A percentile compares a stretch with the other conserved stretches of the same genome.
phyloP scores from a whole-genome alignment of 352 stramenopile genomes.

The Saprolegnia diclina region DNA sequence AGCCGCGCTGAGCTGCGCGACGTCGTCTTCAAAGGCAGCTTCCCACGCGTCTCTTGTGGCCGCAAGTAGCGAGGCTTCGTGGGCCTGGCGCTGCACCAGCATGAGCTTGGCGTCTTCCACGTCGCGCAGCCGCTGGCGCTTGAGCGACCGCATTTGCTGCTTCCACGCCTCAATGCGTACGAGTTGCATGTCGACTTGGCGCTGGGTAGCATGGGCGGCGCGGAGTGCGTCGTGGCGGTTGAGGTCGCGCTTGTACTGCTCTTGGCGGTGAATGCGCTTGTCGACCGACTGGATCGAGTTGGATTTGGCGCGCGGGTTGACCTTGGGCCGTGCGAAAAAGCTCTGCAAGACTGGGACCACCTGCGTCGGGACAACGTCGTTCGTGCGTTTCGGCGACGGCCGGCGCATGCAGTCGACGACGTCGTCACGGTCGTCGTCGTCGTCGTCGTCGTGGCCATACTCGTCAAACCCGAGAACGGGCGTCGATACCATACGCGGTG shows the following conservation, averaged over 20 bases:
- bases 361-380: not conserved
- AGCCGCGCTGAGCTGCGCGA: not conserved
- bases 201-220: not conserved
- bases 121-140: conserved; percentile 22
- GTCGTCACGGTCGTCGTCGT: not conserved
- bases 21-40: conserved; percentile 18
- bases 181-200: not conserved
- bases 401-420: not conserved
- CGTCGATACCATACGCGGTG: not conserved
- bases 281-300: conserved; percentile 10
- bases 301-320: not conserved
- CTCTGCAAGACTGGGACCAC: conserved; percentile 24
- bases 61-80: not conserved
- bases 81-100: not conserved
- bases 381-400: not conserved
- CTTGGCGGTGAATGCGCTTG: conserved; percentile 22
- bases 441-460: not conserved
- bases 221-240: conserved; percentile 23
- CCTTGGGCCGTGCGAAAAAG: conserved; percentile 22
- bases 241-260: conserved; percentile 27
- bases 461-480: not conserved
- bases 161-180: not conserved
- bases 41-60: conserved; percentile 2
- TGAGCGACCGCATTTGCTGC: conserved; percentile 18
- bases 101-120: conserved; percentile 6